Base-by-base conservation (phyloP, 2,329 filamentous ascomycete species). In the Achaetomium macrosporum region DNA sequence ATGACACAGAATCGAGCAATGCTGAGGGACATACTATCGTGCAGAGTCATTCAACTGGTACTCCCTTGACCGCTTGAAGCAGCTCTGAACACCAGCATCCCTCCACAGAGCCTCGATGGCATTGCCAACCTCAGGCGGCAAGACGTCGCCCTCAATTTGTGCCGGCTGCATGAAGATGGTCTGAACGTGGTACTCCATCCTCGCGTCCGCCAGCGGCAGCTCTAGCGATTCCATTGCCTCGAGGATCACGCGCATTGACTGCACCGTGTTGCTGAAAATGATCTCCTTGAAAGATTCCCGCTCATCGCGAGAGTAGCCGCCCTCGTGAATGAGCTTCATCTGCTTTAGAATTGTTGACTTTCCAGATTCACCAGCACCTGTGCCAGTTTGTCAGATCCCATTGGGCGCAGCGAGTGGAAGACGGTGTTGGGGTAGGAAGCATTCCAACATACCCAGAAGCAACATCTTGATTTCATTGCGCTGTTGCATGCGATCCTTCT, bases 381-480 rank as follows among this genome's bases (percentile, higher is more conserved):
- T 57, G 47, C 31, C 41, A 20, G 29, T 15, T 16, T 51, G 55
- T 58, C 30, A 55, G 52, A 33, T 17, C 17, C 4, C 17, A 17
- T 30, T 17, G 12, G 29, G 16, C 35, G 17, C 9, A 15, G 42
- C 37, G n/a, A 42, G 43, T 30, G 41, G 17, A 39, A 20, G 15
- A 30, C 13, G 17, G 16, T 15, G 25, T 25, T 25, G 25, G 25
- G 25, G 25, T 25, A 25, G 25, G 25, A n/a, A 15, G 16, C 35
- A 47, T 12, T 50, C 49, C 61, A 56, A 78, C 85, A 69, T 82
- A 96, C 93, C 93, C 67, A 99, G 85, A 67, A 99, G 82, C 66
- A 99, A 80, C 93, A 99, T 97, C 83, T 99, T 99, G 79, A 99
- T 99, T 76, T 99, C 93, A 66, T 99, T 99, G 67, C 92, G 87